A percentile compares a stretch with the other conserved stretches of the same genome.
Conservation (phyloP, 345 rosid genomes). For the Euphorbia pulcherrima region DNA sequence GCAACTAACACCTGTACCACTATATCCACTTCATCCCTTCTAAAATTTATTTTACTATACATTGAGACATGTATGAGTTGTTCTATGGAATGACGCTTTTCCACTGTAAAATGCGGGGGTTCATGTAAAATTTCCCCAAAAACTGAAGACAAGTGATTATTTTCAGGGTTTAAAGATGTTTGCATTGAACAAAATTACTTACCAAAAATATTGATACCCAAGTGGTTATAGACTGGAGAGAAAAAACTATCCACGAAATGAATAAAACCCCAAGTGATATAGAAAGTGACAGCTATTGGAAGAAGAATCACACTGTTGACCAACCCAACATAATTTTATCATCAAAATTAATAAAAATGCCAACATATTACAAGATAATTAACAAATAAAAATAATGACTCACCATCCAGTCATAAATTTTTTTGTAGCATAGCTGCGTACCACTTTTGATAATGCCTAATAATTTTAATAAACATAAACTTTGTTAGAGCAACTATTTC, state of each 20-base stretch:
- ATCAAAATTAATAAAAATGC: background rate
- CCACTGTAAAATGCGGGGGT: too few relatives aligned
- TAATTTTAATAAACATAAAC: background rate
- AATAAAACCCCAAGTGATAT: constrained; percentile 73
- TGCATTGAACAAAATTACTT: background rate
- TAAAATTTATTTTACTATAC: too few relatives aligned
- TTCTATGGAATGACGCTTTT: too few relatives aligned
- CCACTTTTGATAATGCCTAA: constrained; percentile 53
- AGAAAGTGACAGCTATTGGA: constrained; percentile 70
- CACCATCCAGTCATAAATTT: constrained; percentile 78
- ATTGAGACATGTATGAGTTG: too few relatives aligned
- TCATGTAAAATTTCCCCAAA: too few relatives aligned
- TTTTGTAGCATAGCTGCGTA: constrained; percentile 67
- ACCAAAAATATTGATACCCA: constrained; percentile 70
- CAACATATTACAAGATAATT: background rate
- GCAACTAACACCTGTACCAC: too few relatives aligned
- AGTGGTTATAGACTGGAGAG: constrained; percentile 65
- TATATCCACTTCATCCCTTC: too few relatives aligned
- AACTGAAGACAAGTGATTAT: too few relatives aligned
- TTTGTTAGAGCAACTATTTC: background rate
- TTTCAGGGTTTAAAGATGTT: too few relatives aligned
- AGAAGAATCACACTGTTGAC: constrained; percentile 59
- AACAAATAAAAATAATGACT: constrained; percentile 9
- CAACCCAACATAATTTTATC: background rate
- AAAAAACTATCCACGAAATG: constrained; percentile 66